Conservation (phyloP, 2,329 filamentous ascomycete species). For the Eutypella sp. region DNA sequence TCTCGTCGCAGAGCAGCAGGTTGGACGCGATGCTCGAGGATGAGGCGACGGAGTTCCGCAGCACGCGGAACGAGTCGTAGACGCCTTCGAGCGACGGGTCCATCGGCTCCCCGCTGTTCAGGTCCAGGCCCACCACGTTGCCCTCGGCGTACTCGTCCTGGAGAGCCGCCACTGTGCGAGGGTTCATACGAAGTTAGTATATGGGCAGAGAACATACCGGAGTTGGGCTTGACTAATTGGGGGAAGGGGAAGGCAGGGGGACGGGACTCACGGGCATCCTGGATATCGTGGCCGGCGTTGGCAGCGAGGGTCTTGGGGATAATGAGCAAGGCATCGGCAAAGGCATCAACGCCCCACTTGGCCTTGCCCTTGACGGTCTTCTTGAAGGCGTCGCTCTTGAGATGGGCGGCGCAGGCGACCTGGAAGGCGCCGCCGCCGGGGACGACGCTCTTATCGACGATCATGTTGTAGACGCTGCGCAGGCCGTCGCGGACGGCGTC, state of each 20-base stretch:
- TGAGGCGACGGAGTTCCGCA: constrained; percentile 90
- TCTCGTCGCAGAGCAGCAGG: constrained; percentile 89
- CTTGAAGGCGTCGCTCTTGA: constrained; percentile 79
- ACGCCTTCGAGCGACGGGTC: constrained; percentile 89
- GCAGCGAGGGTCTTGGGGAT: constrained; percentile 97
- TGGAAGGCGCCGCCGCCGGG: constrained; percentile 95
- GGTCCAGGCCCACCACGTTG: constrained; percentile 78
- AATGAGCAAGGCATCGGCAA: constrained; percentile 88
- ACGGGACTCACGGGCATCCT: constrained; percentile 74
- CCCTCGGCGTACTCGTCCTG: constrained; percentile 84
- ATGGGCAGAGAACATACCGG: not conserved
- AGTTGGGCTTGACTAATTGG: not conserved
- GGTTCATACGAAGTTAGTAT: not conserved
- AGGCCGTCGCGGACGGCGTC: constrained; percentile 94
- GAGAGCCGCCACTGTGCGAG: constrained; percentile 65
- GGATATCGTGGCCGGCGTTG: constrained; percentile 93
- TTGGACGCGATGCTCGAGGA: constrained; percentile 95
- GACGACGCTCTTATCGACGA: constrained; percentile 94
- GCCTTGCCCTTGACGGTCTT: constrained; percentile 97
- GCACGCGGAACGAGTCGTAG: constrained; percentile 91
- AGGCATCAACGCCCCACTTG: constrained; percentile 91
- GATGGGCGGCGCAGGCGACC: constrained; percentile 81
- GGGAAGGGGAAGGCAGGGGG: not conserved
- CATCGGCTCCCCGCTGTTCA: constrained; percentile 87
- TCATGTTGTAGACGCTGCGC: constrained; percentile 97